Evolutionary conservation across 2,329 filamentous ascomycete genomes (phyloP).

Genomic region (Colletotrichum sp.): DNA sequence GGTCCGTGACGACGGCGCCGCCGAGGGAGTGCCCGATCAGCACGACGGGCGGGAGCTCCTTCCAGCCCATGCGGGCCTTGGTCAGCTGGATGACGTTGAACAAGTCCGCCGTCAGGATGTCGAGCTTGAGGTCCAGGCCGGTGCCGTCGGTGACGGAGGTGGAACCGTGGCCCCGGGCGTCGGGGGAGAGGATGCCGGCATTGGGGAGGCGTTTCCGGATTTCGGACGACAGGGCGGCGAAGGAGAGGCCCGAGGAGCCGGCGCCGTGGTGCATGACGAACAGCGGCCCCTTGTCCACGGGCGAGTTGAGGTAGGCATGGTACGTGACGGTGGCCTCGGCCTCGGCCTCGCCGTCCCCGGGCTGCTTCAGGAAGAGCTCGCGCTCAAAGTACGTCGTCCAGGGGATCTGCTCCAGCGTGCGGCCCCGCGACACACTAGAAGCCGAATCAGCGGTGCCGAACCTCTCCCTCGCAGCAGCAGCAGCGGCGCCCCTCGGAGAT

Average conservation of each 20-base stretch:
- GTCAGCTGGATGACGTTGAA: constrained; percentile 72
- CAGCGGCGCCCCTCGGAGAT: not conserved
- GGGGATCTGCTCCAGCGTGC: constrained; percentile 68
- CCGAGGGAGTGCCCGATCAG: constrained; percentile 93
- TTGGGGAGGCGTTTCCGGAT: constrained; percentile 78
- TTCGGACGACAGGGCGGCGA: constrained; percentile 80
- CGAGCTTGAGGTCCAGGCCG: constrained; percentile 70
- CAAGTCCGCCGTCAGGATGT: constrained; percentile 76
- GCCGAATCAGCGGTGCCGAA: not conserved
- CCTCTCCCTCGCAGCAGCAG: not conserved
- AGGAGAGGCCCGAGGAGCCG: constrained; percentile 86
- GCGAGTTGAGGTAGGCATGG: constrained; percentile 89
- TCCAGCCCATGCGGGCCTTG: constrained; percentile 73
- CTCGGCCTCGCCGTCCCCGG: not conserved
- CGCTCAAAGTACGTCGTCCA: constrained; percentile 94
- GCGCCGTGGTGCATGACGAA: constrained; percentile 96
- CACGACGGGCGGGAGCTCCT: constrained; percentile 73
- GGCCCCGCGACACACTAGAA: constrained; percentile 39
- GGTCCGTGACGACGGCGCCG: constrained; percentile 86
- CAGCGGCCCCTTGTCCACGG: constrained; percentile 75
- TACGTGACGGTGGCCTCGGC: constrained; percentile 59
- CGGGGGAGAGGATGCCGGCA: constrained; percentile 83
- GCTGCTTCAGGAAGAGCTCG: constrained; percentile 74
- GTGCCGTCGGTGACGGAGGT: constrained; percentile 55
- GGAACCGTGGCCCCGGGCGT: constrained; percentile 86